Evolutionary conservation across 208 protist species (phyloP).

Genomic region (Leishmania martiniquensis): DNA sequence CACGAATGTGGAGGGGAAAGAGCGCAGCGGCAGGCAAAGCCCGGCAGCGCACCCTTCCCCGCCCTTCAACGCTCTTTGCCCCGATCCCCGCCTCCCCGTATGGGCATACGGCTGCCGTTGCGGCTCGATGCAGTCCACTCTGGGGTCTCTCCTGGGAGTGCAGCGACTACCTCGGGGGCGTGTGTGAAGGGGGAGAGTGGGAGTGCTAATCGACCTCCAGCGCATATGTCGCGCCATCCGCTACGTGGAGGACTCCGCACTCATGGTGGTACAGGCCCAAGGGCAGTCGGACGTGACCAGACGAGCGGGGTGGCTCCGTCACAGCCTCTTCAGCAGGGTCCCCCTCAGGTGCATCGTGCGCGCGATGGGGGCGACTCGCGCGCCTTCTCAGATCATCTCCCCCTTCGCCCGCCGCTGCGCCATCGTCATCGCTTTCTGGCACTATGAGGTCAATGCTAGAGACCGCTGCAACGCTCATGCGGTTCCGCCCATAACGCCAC

Average conservation of each 20-base stretch:
- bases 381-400: neutral
- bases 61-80: too few species aligned
- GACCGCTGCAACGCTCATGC: slow-evolving; percentile 43
- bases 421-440: neutral
- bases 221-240: slow-evolving; percentile 27
- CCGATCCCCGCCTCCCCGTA: too few species aligned
- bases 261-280: slow-evolving; percentile 46
- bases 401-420: neutral
- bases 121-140: too few species aligned
- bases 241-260: slow-evolving; percentile 45
- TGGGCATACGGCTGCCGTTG: too few species aligned
- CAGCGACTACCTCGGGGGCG: too few species aligned
- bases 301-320: neutral
- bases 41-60: too few species aligned
- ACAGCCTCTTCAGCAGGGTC: neutral
- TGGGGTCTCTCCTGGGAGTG: neutral
- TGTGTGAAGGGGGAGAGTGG: neutral
- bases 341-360: neutral
- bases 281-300: neutral
- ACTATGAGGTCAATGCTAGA: slow-evolving; percentile 36
- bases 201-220: slow-evolving; percentile 34
- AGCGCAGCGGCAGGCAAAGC: too few species aligned
- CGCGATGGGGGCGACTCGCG: neutral
- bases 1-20: too few species aligned
- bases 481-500: slow-evolving; percentile 76